phyloP scores from a whole-genome alignment of 495 filamentous ascomycete genomes.

The Penicillium chermesinum region DNA sequence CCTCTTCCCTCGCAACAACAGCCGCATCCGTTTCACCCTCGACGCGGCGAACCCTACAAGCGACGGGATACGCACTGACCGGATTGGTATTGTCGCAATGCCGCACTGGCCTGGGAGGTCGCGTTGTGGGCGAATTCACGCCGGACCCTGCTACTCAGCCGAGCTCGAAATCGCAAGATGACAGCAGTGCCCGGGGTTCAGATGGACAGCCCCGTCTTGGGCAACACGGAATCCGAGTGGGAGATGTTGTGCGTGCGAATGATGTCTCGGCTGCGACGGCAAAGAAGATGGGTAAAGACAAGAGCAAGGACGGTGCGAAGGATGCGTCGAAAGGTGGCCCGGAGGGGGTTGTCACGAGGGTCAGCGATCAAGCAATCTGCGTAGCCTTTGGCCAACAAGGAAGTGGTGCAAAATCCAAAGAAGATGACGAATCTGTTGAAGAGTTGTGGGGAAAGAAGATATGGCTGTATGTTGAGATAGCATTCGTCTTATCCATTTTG shows the following conservation, averaged over 20 bases:
- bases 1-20: slow-evolving; percentile 56
- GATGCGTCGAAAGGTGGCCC: slow-evolving; percentile 47
- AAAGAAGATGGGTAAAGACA: slow-evolving; percentile 62
- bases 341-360: slow-evolving; percentile 76
- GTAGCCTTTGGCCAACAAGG: slow-evolving; percentile 65
- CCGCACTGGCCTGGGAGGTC: slow-evolving; percentile 88
- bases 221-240: slow-evolving; percentile 78
- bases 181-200: slow-evolving; percentile 30
- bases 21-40: slow-evolving; percentile 62
- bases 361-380: slow-evolving; percentile 51
- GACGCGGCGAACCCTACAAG: slow-evolving; percentile 69
- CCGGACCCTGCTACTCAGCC: slow-evolving; percentile 62
- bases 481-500: no score
- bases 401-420: slow-evolving; percentile 38
- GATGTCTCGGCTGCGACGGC: slow-evolving; percentile 67
- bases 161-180: slow-evolving; percentile 10
- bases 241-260: slow-evolving; percentile 79
- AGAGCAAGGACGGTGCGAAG: slow-evolving; percentile 51
- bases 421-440: slow-evolving; percentile 55
- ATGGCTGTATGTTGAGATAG: slow-evolving; percentile 50
- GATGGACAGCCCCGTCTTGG: slow-evolving; percentile 45
- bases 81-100: slow-evolving; percentile 72
- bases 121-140: slow-evolving; percentile 75
- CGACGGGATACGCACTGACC: slow-evolving; percentile 80
- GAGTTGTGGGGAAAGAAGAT: slow-evolving; percentile 56